A percentile compares a stretch with the other conserved stretches of the same genome.
These are phyloP conservation scores for Exophiala aquamarina DNA, from an alignment of 2,329 filamentous ascomycete species.

Conservation along the genomic window DNA sequence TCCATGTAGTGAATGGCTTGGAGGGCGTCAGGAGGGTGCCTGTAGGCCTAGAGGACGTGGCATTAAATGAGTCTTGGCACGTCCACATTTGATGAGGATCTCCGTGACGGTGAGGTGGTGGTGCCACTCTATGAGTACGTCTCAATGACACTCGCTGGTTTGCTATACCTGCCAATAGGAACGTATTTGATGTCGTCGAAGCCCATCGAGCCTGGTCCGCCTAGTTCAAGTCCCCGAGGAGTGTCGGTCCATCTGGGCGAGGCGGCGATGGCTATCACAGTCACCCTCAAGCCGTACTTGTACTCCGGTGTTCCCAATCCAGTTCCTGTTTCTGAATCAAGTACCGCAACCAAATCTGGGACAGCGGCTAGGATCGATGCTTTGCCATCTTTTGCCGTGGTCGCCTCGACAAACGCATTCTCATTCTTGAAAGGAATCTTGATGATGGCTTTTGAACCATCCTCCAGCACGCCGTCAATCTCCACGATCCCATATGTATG, in stretches of 20 bases:
- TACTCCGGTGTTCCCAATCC: slow-evolving; percentile 59
- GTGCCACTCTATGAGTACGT: slow-evolving; percentile 15
- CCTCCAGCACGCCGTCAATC: slow-evolving; percentile 49
- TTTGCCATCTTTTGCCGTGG: slow-evolving; percentile 5
- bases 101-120: no score
- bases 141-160: slow-evolving; percentile 31
- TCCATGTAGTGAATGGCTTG: no score
- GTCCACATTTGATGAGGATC: no score
- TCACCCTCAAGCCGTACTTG: slow-evolving; percentile 50
- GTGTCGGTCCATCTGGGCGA: slow-evolving; percentile 57
- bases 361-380: slow-evolving; percentile 50
- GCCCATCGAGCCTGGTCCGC: slow-evolving; percentile 50
- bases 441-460: slow-evolving; percentile 39
- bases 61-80: no score
- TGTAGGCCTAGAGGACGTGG: no score
- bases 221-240: slow-evolving; percentile 50
- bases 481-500: slow-evolving; percentile 60
- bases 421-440: slow-evolving; percentile 74
- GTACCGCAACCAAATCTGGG: slow-evolving; percentile 57
- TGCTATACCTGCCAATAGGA: slow-evolving; percentile 26
- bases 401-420: slow-evolving; percentile 43
- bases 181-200: slow-evolving; percentile 18
- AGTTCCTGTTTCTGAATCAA: slow-evolving; percentile 58
- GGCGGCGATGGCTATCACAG: slow-evolving; percentile 54
- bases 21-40: no score